Evolutionary conservation across 371 early-diverging fungal genomes (phyloP), one percentile per base, ranked within the genome.

Genomic region (Blakeslea trispora): DNA sequence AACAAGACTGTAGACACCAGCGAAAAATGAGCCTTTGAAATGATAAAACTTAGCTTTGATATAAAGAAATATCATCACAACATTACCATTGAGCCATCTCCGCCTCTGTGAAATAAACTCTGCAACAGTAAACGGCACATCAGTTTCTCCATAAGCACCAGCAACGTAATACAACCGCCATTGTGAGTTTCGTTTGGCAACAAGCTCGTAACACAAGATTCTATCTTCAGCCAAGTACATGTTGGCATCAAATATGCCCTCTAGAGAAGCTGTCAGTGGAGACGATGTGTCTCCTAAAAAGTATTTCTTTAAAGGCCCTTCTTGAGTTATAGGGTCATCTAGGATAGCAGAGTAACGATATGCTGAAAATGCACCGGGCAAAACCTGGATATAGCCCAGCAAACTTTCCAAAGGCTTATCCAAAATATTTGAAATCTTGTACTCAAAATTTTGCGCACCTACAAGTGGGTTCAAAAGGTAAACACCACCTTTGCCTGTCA

Each of bases 401-500:
- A 91, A 82, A 9, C 89, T 88, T 65, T 94, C 95, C 55, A 94
- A 82, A 6, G 95, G 95, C 75, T 95, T 95, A 75, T 95, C 95
- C 24, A 95, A 76, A 57, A 95, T 94, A 65, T 95, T 94, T 45
- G 89, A 88, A 80, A 93, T 93, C 66, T 93, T 93, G 81, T 92
- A 93, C 69, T 87, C 95, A 74, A 95, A 95, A 67, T 95, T 93
- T 64, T 95, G 95, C 0, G 92, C 85, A 11, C 94, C 95, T 0
- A 93, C 91, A 31, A 94, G 63, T 1, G 93, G 93, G 60, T 94
- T 94, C 34, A 83, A 32, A 21, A 92, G 59, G 46, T 86, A 85
- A 39, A 51, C 13, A 18, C 56, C 52, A 14, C 51, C 71, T 86
- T 87, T 91, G 84, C 92, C 91, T 23, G 87, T 79, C 74, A 95